Evolutionary conservation across 495 filamentous ascomycete genomes (phyloP).

Genomic region (Neurospora sp.): DNA sequence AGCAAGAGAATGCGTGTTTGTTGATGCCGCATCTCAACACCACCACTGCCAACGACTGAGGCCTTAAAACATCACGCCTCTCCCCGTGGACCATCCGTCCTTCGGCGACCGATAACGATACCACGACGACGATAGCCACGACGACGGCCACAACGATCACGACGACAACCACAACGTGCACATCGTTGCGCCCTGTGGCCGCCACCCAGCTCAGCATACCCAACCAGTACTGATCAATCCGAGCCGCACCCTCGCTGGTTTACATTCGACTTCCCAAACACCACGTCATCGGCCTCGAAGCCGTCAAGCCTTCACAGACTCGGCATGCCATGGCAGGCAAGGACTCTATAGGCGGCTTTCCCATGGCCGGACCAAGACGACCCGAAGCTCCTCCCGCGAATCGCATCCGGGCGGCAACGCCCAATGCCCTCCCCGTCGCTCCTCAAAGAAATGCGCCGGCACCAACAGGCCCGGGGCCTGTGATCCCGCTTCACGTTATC

Average conservation of each 20-base stretch:
- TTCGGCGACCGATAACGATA: not conserved
- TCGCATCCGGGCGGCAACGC: constrained; percentile 5
- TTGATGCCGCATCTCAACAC: constrained; percentile 7
- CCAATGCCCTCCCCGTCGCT: constrained; percentile 24
- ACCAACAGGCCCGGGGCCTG: constrained; percentile 35
- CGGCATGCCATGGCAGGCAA: constrained; percentile 40
- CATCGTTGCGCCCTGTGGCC: not conserved
- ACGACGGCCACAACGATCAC: not conserved
- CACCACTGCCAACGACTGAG: not conserved
- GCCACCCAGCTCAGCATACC: not conserved
- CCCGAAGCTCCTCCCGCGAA: constrained; percentile 5
- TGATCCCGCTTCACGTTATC: constrained; percentile 63
- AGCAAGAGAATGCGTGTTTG: constrained; percentile 9
- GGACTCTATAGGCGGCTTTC: constrained; percentile 33
- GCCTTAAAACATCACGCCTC: not conserved
- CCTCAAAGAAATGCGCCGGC: constrained; percentile 21
- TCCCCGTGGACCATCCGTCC: not conserved
- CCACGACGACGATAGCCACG: not conserved
- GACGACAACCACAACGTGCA: not conserved
- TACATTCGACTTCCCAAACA: not conserved
- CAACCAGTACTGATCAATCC: not conserved
- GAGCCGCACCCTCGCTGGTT: not conserved
- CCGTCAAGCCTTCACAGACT: constrained; percentile 8
- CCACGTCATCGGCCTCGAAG: not conserved
- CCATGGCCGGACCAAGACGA: constrained; percentile 16